A percentile compares a stretch with the other conserved stretches of the same genome.
Conservation (phyloP, 1,284 basidiomycete genomes). For the Boletellus deceptivus region DNA sequence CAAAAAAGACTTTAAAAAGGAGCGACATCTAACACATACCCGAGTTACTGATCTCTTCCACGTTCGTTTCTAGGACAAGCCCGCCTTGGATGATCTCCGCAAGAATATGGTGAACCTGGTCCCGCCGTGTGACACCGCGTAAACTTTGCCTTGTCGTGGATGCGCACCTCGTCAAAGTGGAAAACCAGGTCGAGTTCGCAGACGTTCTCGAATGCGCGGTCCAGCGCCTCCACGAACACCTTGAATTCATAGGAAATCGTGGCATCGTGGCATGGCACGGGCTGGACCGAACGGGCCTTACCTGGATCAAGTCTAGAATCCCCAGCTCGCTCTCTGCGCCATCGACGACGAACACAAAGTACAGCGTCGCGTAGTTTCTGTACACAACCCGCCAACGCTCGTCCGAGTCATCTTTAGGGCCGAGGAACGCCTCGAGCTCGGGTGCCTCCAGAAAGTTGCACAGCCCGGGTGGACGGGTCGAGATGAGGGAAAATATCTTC, state of each 20-base stretch:
- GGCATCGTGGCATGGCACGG: background rate
- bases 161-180: slow-evolving; percentile 91
- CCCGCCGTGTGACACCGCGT: slow-evolving; percentile 7
- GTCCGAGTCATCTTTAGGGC: slow-evolving; percentile 50
- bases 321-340: slow-evolving; percentile 94
- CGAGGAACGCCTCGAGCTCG: slow-evolving; percentile 76
- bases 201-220: slow-evolving; percentile 96
- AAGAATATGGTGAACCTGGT: slow-evolving; percentile 86
- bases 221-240: slow-evolving; percentile 97
- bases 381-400: slow-evolving; percentile 78
- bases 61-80: slow-evolving; percentile 96
- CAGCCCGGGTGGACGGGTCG: slow-evolving; percentile 70
- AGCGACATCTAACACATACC: slow-evolving; percentile 60
- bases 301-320: slow-evolving; percentile 96
- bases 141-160: background rate
- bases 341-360: slow-evolving; percentile 97
- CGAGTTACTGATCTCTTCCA: slow-evolving; percentile 82
- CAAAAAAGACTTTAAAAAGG: background rate
- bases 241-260: slow-evolving; percentile 19
- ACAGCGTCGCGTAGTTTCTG: slow-evolving; percentile 90
- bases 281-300: slow-evolving; percentile 30
- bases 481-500: slow-evolving; percentile 84
- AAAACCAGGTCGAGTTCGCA: slow-evolving; percentile 99
- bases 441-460: slow-evolving; percentile 94
- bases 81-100: slow-evolving; percentile 97